phyloP scores from a whole-genome alignment of 1,284 basidiomycete genomes.

The Pascua guehoae region DNA sequence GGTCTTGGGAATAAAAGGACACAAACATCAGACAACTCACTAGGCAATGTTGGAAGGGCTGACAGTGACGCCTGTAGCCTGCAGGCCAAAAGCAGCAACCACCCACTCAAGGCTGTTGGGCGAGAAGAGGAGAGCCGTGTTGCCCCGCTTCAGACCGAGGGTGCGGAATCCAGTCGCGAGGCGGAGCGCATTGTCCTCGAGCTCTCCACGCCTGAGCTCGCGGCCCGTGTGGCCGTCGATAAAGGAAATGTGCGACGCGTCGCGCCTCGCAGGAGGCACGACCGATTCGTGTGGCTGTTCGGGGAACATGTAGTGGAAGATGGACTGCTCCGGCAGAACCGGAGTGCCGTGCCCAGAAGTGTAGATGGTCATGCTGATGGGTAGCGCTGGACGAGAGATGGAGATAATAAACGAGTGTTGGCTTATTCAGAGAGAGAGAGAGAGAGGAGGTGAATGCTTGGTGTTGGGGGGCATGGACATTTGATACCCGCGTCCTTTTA shows the following conservation, averaged over 20 bases:
- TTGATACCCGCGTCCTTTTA: too few relatives aligned
- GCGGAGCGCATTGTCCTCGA: conserved; percentile 58
- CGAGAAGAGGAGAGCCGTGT: conserved; percentile 40
- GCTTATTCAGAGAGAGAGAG: too few relatives aligned
- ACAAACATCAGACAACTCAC: conserved; percentile 21
- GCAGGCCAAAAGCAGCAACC: conserved; percentile 59
- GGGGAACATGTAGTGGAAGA: conserved; percentile 17
- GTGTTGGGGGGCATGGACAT: too few relatives aligned
- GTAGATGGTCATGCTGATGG: conserved; percentile 22
- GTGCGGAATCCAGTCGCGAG: conserved; percentile 57
- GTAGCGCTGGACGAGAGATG: too few relatives aligned
- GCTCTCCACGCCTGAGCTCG: conserved; percentile 57
- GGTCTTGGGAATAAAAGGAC: not conserved
- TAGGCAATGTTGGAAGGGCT: conserved; percentile 43
- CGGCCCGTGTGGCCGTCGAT: conserved; percentile 63
- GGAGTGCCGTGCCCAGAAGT: conserved; percentile 24
- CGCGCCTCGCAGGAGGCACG: not conserved
- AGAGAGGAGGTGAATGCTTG: too few relatives aligned
- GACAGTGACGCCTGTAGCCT: conserved; percentile 33
- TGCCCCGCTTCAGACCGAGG: conserved; percentile 28
- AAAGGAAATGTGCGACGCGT: conserved; percentile 54
- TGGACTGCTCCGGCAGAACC: conserved; percentile 27
- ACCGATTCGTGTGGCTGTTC: conserved; percentile 5
- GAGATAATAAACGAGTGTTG: too few relatives aligned
- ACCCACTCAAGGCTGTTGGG: conserved; percentile 64